Conservation (phyloP, 2,329 filamentous ascomycete genomes). For the Tolypocladium ovalisporum region DNA sequence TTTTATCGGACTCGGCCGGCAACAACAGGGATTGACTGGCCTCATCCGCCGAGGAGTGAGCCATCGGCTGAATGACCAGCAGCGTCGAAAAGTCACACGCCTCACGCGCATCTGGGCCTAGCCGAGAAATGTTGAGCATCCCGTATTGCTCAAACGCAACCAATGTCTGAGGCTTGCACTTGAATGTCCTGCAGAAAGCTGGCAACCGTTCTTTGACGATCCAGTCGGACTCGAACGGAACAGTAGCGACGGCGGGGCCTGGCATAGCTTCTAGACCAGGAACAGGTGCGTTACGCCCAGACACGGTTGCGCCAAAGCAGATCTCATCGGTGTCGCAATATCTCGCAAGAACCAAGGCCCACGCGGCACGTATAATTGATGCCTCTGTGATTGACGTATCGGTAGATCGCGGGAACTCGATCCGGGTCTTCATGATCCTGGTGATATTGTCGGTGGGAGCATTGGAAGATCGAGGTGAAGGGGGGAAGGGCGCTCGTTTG, state of each 20-base stretch:
- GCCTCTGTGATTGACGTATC: conserved; percentile 6
- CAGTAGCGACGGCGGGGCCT: conserved; percentile 18
- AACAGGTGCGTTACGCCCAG: conserved; percentile 16
- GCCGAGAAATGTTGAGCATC: conserved; percentile 9
- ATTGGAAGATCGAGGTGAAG: background rate
- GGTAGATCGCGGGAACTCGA: background rate
- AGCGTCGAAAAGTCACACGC: conserved; percentile 15
- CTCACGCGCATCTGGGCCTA: conserved; percentile 5
- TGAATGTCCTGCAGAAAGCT: conserved; percentile 8
- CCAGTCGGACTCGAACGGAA: conserved; percentile 14
- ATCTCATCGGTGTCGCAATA: conserved; percentile 11
- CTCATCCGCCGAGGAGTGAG: background rate
- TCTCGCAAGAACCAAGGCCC: conserved; percentile 12
- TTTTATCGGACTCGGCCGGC: background rate
- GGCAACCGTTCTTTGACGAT: conserved; percentile 2
- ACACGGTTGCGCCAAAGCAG: conserved; percentile 15
- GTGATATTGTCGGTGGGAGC: background rate
- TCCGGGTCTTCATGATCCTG: background rate
- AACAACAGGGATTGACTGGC: background rate
- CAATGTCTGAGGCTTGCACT: background rate
- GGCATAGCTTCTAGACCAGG: conserved; percentile 13
- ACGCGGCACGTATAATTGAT: conserved; percentile 12
- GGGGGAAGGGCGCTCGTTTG: background rate
- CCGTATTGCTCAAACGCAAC: conserved; percentile 10
- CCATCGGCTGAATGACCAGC: conserved; percentile 13